These are phyloP conservation scores for Asterophora parasitica DNA, from an alignment of 768 basidiomycete genomes.

Conservation along the genomic window DNA sequence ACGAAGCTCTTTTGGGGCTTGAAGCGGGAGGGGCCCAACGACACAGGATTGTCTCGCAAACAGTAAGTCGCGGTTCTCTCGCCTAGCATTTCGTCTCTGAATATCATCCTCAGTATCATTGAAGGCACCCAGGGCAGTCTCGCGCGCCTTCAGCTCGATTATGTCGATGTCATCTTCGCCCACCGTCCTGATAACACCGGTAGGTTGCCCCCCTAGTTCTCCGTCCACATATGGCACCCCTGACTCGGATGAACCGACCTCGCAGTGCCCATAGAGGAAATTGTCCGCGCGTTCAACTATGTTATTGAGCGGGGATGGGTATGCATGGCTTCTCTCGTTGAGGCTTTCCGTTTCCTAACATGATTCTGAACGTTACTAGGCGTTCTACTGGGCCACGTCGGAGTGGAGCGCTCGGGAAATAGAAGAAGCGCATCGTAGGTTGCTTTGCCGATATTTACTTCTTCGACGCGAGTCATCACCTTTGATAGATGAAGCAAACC, in stretches of 20 bases:
- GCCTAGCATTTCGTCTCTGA: conserved; percentile 14
- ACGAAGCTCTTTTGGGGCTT: conserved; percentile 77
- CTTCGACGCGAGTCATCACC: neutral
- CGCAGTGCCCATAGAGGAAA: conserved; percentile 63
- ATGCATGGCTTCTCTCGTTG: conserved; percentile 22
- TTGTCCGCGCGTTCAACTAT: conserved; percentile 72
- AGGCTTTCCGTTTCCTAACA: neutral
- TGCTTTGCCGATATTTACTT: neutral
- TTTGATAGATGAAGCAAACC: conserved; percentile 53
- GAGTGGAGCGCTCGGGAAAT: conserved; percentile 75
- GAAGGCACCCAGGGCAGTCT: conserved; percentile 64
- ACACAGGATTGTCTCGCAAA: conserved; percentile 47
- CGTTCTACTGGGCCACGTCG: conserved; percentile 63
- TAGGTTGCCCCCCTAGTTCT: conserved; percentile 19
- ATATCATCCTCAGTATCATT: too few species aligned
- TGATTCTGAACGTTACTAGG: conserved; percentile 18
- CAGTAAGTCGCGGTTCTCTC: conserved; percentile 34
- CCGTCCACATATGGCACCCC: neutral
- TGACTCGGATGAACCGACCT: neutral
- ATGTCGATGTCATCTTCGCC: conserved; percentile 64
- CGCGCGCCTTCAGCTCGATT: conserved; percentile 62
- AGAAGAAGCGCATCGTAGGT: conserved; percentile 58
- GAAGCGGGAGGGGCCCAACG: conserved; percentile 46
- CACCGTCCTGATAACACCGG: conserved; percentile 58
- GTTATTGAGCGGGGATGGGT: conserved; percentile 68